Evolutionary conservation across 2,329 filamentous ascomycete species (phyloP).

Genomic region (Diaporthe batatas): DNA sequence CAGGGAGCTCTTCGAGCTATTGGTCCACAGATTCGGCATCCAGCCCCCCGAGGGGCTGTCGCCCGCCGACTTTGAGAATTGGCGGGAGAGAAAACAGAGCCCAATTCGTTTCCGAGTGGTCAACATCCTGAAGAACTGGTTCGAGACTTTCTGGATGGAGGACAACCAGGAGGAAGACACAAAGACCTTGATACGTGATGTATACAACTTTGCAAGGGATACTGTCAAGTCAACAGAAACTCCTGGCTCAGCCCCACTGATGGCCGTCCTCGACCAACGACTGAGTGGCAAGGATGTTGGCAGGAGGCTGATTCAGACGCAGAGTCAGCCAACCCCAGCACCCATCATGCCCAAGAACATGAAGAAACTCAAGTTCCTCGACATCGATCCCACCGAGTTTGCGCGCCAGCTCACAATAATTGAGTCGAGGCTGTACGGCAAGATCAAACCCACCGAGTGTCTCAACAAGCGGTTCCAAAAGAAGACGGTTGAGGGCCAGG

Average conservation of each 20-base stretch:
- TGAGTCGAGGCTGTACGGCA: slow-evolving; percentile 92
- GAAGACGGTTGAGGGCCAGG: slow-evolving; percentile 84
- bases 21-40: slow-evolving; percentile 92
- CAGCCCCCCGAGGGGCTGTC: slow-evolving; percentile 88
- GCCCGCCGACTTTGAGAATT: slow-evolving; percentile 82
- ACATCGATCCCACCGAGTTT: slow-evolving; percentile 96
- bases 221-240: slow-evolving; percentile 95
- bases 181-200: slow-evolving; percentile 85
- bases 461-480: slow-evolving; percentile 99
- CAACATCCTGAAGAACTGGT: slow-evolving; percentile 98
- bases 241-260: slow-evolving; percentile 85
- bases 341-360: slow-evolving; percentile 98
- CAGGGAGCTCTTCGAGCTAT: slow-evolving; percentile 89
- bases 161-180: slow-evolving; percentile 82
- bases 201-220: slow-evolving; percentile 91
- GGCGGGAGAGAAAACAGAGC: slow-evolving; percentile 96
- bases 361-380: slow-evolving; percentile 98
- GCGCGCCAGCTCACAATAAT: slow-evolving; percentile 98
- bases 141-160: slow-evolving; percentile 99
- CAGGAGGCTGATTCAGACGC: slow-evolving; percentile 87
- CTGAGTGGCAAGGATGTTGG: slow-evolving; percentile 89
- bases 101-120: slow-evolving; percentile 95
- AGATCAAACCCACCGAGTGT: slow-evolving; percentile 96
- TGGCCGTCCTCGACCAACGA: slow-evolving; percentile 89
- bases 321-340: slow-evolving; percentile 83